Conservation (phyloP, 23 red algal species). For the Cyanidiococcus yangmingshanensis region DNA sequence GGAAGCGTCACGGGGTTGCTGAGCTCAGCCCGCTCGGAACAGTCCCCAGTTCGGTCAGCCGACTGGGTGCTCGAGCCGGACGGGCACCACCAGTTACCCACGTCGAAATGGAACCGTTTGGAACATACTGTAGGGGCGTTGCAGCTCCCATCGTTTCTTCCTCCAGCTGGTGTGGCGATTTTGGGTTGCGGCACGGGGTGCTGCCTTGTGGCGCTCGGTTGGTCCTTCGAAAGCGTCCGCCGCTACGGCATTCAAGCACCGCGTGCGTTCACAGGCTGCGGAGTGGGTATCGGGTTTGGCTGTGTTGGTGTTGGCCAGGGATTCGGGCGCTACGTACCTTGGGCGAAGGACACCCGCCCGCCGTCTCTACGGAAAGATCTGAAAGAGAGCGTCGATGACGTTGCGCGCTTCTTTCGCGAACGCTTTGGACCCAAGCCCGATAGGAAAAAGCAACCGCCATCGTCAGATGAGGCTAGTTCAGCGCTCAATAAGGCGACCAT, state of each 20-base stretch:
- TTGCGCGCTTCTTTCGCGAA: not conserved
- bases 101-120: too few relatives aligned
- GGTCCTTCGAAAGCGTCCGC: conserved; percentile 4
- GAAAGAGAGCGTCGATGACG: conserved; percentile 5
- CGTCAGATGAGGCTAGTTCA: not conserved
- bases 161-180: conserved; percentile 10
- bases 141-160: conserved; percentile 8
- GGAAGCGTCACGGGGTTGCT: too few relatives aligned
- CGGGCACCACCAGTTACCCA: too few relatives aligned
- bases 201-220: conserved; percentile 1
- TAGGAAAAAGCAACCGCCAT: not conserved
- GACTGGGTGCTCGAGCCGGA: too few relatives aligned
- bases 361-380: conserved; percentile 7
- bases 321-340: conserved; percentile 7
- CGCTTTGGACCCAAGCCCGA: not conserved
- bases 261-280: conserved; percentile 7
- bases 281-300: conserved; percentile 7
- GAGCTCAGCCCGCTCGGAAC: too few relatives aligned
- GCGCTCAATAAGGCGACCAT: not conserved
- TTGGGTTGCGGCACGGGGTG: not conserved
- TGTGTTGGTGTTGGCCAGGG: conserved; percentile 13
- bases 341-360: conserved; percentile 10
- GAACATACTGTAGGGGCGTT: not conserved
- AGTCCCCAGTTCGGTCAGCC: too few relatives aligned
- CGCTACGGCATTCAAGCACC: conserved; percentile 5